Conservation (phyloP, 1,284 basidiomycete genomes). For the Moesziomyces sp. region DNA sequence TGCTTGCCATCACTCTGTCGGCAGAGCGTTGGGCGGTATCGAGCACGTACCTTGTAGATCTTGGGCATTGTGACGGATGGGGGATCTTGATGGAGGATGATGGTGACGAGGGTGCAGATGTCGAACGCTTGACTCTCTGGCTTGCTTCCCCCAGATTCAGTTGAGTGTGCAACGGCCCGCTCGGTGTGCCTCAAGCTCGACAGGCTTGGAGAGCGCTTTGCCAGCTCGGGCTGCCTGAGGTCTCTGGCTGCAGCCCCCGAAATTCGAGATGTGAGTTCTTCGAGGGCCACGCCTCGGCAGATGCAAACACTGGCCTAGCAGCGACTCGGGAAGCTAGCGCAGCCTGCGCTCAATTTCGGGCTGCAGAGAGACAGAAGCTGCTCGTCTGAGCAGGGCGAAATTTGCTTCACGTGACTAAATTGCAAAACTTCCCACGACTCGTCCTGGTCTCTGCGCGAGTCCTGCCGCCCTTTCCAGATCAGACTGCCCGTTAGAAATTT, state of each 20-base stretch:
- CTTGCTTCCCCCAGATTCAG: constrained; percentile 9
- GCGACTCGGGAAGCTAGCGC: too few species aligned
- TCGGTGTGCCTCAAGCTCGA: too few species aligned
- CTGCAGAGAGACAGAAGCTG: constrained; percentile 5
- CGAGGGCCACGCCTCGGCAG: too few species aligned
- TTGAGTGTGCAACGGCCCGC: too few species aligned
- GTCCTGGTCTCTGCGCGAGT: too few species aligned
- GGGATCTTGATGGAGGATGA: constrained; percentile 53
- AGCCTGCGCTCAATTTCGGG: neutral
- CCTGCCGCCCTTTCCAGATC: too few species aligned
- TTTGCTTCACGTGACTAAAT: constrained; percentile 3
- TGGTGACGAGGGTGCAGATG: constrained; percentile 44
- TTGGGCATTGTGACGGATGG: constrained; percentile 59
- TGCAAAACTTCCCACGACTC: constrained; percentile 8
- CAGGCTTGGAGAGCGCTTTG: neutral
- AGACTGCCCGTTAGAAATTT: too few species aligned
- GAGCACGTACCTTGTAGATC: constrained; percentile 62
- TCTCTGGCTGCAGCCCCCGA: too few species aligned
- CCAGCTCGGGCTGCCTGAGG: too few species aligned
- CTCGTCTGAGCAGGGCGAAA: neutral
- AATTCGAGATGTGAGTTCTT: too few species aligned
- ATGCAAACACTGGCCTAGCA: too few species aligned
- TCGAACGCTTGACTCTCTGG: constrained; percentile 17
- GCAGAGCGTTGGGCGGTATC: neutral
- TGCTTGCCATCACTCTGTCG: constrained; percentile 9